A percentile compares a stretch with the other conserved stretches of the same genome.
These are phyloP conservation scores for Leishmania tarentolae DNA, from an alignment of 208 protist species.

Conservation along the genomic window DNA sequence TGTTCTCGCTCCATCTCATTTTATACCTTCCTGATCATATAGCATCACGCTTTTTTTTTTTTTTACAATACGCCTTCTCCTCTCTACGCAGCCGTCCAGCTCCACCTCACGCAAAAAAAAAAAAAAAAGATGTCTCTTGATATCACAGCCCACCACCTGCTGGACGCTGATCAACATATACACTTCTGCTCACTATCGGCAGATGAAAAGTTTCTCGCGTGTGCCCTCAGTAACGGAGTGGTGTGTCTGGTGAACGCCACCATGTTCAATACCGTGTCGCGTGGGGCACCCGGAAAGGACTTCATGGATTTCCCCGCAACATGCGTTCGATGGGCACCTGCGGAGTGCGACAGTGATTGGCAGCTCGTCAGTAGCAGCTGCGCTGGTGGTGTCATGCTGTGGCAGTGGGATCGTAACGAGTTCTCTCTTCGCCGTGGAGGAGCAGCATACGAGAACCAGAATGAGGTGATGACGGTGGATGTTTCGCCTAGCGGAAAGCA, in stretches of 20 bases:
- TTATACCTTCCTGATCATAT: neutral
- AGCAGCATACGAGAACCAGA: constrained; percentile 46
- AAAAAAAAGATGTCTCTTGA: constrained; percentile 15
- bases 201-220: constrained; percentile 58
- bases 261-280: constrained; percentile 26
- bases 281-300: constrained; percentile 29
- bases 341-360: constrained; percentile 16
- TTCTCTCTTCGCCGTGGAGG: constrained; percentile 27
- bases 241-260: constrained; percentile 45
- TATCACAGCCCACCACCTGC: constrained; percentile 7
- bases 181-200: constrained; percentile 45
- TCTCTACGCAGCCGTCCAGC: neutral
- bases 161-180: constrained; percentile 41
- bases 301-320: constrained; percentile 61
- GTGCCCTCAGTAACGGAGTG: constrained; percentile 55
- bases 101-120: neutral
- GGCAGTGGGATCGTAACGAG: constrained; percentile 45
- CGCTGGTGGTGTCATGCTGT: constrained; percentile 66
- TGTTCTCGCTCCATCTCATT: neutral
- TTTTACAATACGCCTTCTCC: no score
- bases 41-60: neutral
- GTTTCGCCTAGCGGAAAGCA: constrained; percentile 46
- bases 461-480: constrained; percentile 77
- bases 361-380: constrained; percentile 59
- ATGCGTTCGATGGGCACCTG: constrained; percentile 57